Base-by-base conservation (phyloP, 139 green algal species). In the Chlamydomonas schloesseri region DNA sequence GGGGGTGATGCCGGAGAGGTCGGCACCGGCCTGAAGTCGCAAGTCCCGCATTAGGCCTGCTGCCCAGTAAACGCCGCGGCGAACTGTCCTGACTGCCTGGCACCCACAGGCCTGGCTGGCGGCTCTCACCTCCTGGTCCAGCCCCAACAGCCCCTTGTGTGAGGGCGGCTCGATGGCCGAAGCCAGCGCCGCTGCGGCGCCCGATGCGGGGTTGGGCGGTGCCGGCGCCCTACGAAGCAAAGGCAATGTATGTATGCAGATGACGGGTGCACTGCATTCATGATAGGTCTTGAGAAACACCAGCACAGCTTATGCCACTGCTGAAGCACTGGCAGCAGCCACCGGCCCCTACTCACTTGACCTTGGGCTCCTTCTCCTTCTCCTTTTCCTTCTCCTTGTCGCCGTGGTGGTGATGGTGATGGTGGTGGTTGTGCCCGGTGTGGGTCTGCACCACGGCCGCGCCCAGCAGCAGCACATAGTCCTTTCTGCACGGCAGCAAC, bases 51-150 rank as follows among this genome's bases (percentile, higher is more conserved):
- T n/a, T n/a, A n/a, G n/a, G n/a, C n/a, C n/a, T n/a, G n/a, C n/a
- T n/a, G n/a, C n/a, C n/a, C n/a, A n/a, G n/a, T n/a, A n/a, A n/a
- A n/a, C n/a, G n/a, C n/a, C n/a, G n/a, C n/a, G n/a, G n/a, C n/a
- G n/a, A n/a, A n/a, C n/a, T n/a, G n/a, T n/a, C n/a, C n/a, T n/a
- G n/a, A n/a, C n/a, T n/a, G n/a, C n/a, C n/a, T n/a, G n/a, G n/a
- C n/a, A n/a, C n/a, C n/a, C n/a, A n/a, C n/a, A n/a, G n/a, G n/a
- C n/a, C n/a, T n/a, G n/a, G n/a, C n/a, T n/a, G n/a, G n/a, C n/a
- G n/a, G n/a, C n/a, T 8, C 55, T 5, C 69, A 73, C 88, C 83
- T 82, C 53, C 67, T 91, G 71, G 47, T 91, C 88, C 62, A 91
- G 24, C 9, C 37, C 62, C 17, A 57, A 62, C 57, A 91, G 87